These are phyloP conservation scores for Zygotorulaspora chibaensis DNA, from an alignment of 805 yeast species.

Conservation along the genomic window DNA sequence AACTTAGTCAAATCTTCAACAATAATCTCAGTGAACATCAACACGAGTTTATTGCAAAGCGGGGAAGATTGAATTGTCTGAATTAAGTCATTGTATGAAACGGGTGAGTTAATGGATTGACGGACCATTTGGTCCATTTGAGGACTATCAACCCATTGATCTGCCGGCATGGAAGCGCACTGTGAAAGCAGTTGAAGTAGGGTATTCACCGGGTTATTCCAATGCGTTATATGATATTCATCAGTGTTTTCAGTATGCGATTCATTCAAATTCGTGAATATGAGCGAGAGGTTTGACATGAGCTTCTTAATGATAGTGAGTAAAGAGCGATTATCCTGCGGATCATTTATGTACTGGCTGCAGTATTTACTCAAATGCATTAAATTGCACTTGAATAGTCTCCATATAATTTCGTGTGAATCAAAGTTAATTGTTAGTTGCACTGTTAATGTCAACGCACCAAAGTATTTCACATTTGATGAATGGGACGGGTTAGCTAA, in stretches of 20 bases:
- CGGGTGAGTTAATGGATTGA: slow-evolving; percentile 14
- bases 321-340: slow-evolving; percentile 12
- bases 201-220: slow-evolving; percentile 36
- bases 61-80: slow-evolving; percentile 22
- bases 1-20: slow-evolving; percentile 34
- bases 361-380: slow-evolving; percentile 21
- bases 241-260: slow-evolving; percentile 4
- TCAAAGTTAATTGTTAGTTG: slow-evolving; percentile 24
- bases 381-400: slow-evolving; percentile 25
- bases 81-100: slow-evolving; percentile 26
- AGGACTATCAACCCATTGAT: slow-evolving; percentile 17
- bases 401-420: slow-evolving; percentile 19
- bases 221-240: slow-evolving; percentile 13
- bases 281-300: slow-evolving; percentile 34
- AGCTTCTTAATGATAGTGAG: slow-evolving; percentile 30
- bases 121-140: slow-evolving; percentile 11
- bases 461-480: slow-evolving; percentile 33
- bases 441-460: slow-evolving; percentile 35
- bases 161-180: slow-evolving; percentile 6
- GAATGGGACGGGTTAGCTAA: slow-evolving; percentile 19
- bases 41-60: slow-evolving; percentile 22
- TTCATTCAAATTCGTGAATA: slow-evolving; percentile 30
- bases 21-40: slow-evolving; percentile 31
- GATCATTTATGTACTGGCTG: slow-evolving; percentile 15
- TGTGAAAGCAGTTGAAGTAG: slow-evolving; percentile 22